phyloP scores from a whole-genome alignment of 129 eudicot genomes.

The Tanacetum coccineum region DNA sequence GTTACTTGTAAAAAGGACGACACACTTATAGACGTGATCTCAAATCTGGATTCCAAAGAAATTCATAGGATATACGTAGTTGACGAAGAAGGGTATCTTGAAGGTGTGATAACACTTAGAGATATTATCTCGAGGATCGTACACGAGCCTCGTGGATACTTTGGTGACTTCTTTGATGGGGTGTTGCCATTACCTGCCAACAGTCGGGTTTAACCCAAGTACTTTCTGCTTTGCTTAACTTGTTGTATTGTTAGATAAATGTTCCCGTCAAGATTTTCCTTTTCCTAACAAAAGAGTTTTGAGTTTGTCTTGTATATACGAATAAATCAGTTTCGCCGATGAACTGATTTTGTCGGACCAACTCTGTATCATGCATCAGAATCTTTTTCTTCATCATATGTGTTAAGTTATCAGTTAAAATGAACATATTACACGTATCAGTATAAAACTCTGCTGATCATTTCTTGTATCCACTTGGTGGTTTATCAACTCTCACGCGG shows the following conservation, averaged over 20 bases:
- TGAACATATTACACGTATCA: no score
- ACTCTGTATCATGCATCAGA: not conserved
- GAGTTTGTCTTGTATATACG: conserved; percentile 24
- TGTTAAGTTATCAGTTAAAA: no score
- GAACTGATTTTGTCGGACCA: conserved; percentile 12
- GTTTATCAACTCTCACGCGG: no score
- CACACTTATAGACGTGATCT: conserved; percentile 65
- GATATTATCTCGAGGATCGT: conserved; percentile 93
- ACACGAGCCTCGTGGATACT: conserved; percentile 91
- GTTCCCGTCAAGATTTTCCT: not conserved
- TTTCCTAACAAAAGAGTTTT: conserved; percentile 6
- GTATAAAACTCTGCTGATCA: no score
- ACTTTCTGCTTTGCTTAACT: conserved; percentile 4
- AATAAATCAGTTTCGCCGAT: conserved; percentile 16
- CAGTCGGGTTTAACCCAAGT: conserved; percentile 59
- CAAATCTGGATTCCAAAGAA: conserved; percentile 63
- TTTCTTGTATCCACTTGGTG: no score
- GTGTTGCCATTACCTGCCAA: conserved; percentile 77
- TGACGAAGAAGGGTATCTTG: conserved; percentile 68
- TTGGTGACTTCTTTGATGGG: conserved; percentile 95
- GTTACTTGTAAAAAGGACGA: conserved; percentile 63
- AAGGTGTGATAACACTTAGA: conserved; percentile 82
- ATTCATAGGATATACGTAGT: conserved; percentile 84
- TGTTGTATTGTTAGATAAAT: not conserved
- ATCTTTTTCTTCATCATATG: not conserved